These are phyloP conservation scores for Hyphochytrium catenoides DNA, from an alignment of 352 stramenopile genomes.

Conservation along the genomic window DNA sequence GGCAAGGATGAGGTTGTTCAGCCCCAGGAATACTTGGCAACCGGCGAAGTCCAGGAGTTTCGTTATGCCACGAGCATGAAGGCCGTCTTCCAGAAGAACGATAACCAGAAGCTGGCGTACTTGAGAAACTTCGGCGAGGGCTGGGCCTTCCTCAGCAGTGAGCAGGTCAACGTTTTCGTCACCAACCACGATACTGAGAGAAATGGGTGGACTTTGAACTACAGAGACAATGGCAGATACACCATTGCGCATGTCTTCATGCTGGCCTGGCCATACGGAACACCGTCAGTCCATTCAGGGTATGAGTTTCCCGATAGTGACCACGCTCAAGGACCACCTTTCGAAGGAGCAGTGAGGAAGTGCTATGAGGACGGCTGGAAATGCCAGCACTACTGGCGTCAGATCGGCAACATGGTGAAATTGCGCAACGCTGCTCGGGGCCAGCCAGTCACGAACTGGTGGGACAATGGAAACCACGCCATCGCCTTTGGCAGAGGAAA, in stretches of 20 bases:
- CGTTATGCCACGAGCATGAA: too few species aligned
- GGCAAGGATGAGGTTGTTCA: constrained; percentile 6
- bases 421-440: constrained; percentile 7
- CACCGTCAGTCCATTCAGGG: constrained; percentile 6
- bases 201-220: constrained; percentile 6
- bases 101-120: constrained; percentile 9
- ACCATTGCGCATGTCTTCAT: constrained; percentile 6
- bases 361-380: constrained; percentile 8
- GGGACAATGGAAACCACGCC: constrained; percentile 2
- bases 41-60: too few species aligned
- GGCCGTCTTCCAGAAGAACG: too few species aligned
- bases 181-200: constrained; percentile 8
- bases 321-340: constrained; percentile 5
- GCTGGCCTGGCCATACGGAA: constrained; percentile 5
- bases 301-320: constrained; percentile 9
- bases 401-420: constrained; percentile 8
- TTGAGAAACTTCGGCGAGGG: constrained; percentile 6
- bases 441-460: constrained; percentile 1
- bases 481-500: constrained; percentile 7
- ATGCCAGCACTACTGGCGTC: constrained; percentile 5
- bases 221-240: constrained; percentile 6
- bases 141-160: constrained; percentile 3
- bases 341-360: constrained; percentile 1
- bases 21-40: constrained; percentile 7
- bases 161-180: constrained; percentile 4